phyloP scores from a whole-genome alignment of 495 filamentous ascomycete species.

The Aspergillus diversus region DNA sequence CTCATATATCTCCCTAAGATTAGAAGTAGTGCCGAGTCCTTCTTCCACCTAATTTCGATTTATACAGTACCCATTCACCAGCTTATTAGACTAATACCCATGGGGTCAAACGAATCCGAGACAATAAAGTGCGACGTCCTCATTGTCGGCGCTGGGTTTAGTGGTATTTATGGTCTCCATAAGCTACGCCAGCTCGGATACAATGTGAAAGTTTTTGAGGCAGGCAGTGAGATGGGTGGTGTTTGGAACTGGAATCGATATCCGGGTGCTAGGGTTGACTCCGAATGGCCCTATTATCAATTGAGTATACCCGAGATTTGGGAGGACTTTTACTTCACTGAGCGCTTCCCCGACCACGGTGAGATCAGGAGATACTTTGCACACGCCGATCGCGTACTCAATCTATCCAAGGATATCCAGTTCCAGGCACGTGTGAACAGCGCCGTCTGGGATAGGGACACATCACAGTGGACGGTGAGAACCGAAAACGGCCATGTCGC shows the following conservation, averaged over 20 bases:
- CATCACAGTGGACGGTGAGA: conserved; percentile 46
- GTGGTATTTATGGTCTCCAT: conserved; percentile 40
- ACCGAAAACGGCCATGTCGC: neutral
- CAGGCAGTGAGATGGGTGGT: conserved; percentile 50
- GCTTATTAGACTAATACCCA: neutral
- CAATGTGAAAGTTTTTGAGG: conserved; percentile 46
- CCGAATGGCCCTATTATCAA: conserved; percentile 54
- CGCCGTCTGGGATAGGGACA: conserved; percentile 28
- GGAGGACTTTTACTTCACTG: conserved; percentile 55
- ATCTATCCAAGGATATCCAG: conserved; percentile 54
- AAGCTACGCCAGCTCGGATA: conserved; percentile 40
- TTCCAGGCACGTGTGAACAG: conserved; percentile 53
- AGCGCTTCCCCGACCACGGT: conserved; percentile 51
- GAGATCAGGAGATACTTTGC: conserved; percentile 59
- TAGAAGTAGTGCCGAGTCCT: too few species aligned
- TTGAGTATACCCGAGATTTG: conserved; percentile 53
- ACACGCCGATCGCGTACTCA: conserved; percentile 54
- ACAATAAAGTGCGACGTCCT: conserved; percentile 16
- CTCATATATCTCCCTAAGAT: too few species aligned
- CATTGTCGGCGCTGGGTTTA: conserved; percentile 34
- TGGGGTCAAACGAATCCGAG: neutral
- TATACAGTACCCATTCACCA: too few species aligned
- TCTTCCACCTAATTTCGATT: too few species aligned
- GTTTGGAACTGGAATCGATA: conserved; percentile 60
- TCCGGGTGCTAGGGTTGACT: conserved; percentile 55